A percentile compares a stretch with the other conserved stretches of the same genome.
Evolutionary conservation across 108 stramenopile genomes (phyloP).

Genomic region (Skeletonema menzelii): DNA sequence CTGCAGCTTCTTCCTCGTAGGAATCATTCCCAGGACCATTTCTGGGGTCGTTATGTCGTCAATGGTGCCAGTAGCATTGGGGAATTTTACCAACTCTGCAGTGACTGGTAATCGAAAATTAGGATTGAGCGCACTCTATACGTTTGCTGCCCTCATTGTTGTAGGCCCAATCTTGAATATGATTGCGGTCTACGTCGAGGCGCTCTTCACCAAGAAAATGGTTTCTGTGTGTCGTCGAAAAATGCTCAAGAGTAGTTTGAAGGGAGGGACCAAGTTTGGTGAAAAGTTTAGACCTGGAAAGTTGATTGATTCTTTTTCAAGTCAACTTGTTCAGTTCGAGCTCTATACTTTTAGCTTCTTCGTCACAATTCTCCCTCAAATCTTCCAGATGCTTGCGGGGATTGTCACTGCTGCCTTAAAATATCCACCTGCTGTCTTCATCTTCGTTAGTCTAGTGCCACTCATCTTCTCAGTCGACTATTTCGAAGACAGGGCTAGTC

Average conservation of each 20-base stretch:
- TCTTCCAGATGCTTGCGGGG: not conserved
- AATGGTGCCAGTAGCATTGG: too few species aligned
- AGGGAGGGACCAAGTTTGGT: not conserved
- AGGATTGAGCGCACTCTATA: not conserved
- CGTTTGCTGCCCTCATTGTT: not conserved
- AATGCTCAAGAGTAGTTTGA: not conserved
- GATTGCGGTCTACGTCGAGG: not conserved
- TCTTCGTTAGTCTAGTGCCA: not conserved
- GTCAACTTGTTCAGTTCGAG: not conserved
- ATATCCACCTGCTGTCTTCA: not conserved
- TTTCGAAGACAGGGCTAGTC: not conserved
- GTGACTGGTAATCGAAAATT: not conserved
- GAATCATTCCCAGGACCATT: not conserved
- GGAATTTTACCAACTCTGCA: not conserved
- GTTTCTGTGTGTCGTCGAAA: not conserved
- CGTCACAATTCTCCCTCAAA: not conserved
- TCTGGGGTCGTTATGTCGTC: not conserved
- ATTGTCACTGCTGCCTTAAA: not conserved
- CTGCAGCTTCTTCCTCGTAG: not conserved
- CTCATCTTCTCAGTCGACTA: not conserved
- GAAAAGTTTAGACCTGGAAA: not conserved
- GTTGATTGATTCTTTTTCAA: not conserved
- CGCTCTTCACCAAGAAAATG: not conserved
- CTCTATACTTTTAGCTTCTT: not conserved
- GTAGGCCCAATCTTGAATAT: not conserved